A percentile compares a stretch with the other conserved stretches of the same genome.
Evolutionary conservation across 441 rosid species (phyloP).

Genomic region (Biscutella auriculata): DNA sequence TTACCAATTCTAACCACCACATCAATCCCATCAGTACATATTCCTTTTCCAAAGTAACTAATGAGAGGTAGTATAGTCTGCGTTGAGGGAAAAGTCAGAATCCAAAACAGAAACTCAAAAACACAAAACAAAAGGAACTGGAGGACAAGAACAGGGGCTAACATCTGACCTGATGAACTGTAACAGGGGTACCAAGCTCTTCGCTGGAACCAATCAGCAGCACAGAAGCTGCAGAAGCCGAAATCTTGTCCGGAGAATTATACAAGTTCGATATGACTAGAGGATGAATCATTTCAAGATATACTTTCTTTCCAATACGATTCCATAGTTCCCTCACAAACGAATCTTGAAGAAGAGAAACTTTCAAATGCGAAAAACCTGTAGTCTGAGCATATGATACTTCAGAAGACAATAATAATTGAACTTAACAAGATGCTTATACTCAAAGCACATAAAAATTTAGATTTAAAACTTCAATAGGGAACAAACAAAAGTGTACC

Average conservation of each 20-base stretch:
- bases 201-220: conserved; percentile 83
- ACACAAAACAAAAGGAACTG: neutral
- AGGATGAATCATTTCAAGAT: conserved; percentile 70
- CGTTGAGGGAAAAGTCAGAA: conserved; percentile 20
- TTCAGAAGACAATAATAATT: conserved; percentile 15
- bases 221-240: conserved; percentile 88
- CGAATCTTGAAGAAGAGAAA: conserved; percentile 87
- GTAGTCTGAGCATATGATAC: conserved; percentile 45
- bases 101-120: conserved; percentile 11
- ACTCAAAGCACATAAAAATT: neutral
- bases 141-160: conserved; percentile 6
- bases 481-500: conserved; percentile 32
- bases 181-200: conserved; percentile 86
- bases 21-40: conserved; percentile 81
- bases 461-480: neutral
- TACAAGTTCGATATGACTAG: conserved; percentile 71
- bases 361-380: conserved; percentile 87
- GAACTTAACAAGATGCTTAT: conserved; percentile 11
- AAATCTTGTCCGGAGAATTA: conserved; percentile 61
- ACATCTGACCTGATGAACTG: conserved; percentile 69
- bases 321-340: conserved; percentile 84
- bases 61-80: conserved; percentile 90
- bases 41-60: conserved; percentile 89
- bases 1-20: conserved; percentile 91
- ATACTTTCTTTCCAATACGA: conserved; percentile 63